Evolutionary conservation across 2,329 filamentous ascomycete genomes (phyloP).

Genomic region (Cladosporium sp.): DNA sequence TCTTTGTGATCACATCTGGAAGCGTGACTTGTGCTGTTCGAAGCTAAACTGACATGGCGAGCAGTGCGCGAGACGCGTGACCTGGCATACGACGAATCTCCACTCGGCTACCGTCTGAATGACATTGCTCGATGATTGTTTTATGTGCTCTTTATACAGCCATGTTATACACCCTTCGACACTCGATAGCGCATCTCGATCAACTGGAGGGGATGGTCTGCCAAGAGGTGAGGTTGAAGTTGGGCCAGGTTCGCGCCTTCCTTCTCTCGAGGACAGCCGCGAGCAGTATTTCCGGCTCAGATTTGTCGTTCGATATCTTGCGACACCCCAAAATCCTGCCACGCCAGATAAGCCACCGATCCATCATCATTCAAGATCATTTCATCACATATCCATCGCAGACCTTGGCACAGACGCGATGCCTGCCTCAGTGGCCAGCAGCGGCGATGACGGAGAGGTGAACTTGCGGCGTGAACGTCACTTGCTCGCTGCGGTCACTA

Average conservation of each 20-base stretch:
- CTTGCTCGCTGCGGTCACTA: not conserved
- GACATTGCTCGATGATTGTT: too few relatives aligned
- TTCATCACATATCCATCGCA: not conserved
- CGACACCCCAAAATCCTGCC: too few relatives aligned
- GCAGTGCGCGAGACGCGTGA: not conserved
- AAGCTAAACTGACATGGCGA: not conserved
- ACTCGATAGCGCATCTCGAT: not conserved
- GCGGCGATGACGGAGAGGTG: constrained; percentile 50
- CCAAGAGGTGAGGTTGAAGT: constrained; percentile 11
- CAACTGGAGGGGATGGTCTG: not conserved
- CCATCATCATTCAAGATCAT: not conserved
- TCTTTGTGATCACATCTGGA: not conserved
- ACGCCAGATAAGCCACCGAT: not conserved
- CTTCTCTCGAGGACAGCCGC: not conserved
- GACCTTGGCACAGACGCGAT: constrained; percentile 30
- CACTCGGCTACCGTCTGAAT: too few relatives aligned
- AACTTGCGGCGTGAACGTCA: constrained; percentile 9
- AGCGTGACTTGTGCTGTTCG: too few relatives aligned
- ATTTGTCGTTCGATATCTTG: too few relatives aligned
- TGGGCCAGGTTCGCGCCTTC: constrained; percentile 9
- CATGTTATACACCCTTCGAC: too few relatives aligned
- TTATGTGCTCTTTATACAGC: too few relatives aligned
- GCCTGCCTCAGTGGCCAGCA: constrained; percentile 51
- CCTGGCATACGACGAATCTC: too few relatives aligned
- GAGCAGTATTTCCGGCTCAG: too few relatives aligned